Conservation (phyloP, 495 filamentous ascomycete genomes). For the Penicillium goetzii region DNA sequence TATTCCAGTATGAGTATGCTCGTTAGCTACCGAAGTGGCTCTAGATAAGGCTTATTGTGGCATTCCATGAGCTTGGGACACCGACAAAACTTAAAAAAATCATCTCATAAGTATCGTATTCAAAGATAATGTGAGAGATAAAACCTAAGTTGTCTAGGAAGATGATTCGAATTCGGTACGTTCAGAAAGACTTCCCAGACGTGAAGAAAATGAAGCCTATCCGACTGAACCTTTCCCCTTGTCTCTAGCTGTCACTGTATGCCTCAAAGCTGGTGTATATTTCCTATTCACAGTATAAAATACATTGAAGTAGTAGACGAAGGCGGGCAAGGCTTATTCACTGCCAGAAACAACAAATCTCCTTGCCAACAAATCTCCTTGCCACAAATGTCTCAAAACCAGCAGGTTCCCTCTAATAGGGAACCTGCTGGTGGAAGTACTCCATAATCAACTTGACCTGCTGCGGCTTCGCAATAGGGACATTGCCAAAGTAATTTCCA, state of each 20-base stretch:
- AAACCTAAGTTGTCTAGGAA: no score
- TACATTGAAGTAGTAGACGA: not conserved
- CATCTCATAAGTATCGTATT: no score
- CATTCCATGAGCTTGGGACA: no score
- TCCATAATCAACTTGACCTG: slow-evolving; percentile 31
- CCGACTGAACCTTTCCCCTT: no score
- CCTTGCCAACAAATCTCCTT: not conserved
- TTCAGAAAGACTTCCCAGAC: no score
- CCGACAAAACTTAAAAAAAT: no score
- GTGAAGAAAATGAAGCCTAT: no score
- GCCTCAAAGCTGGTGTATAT: not conserved
- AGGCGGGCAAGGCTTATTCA: not conserved
- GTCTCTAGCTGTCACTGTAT: not conserved
- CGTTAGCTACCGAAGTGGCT: not conserved
- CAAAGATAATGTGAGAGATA: no score
- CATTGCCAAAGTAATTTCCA: slow-evolving; percentile 25
- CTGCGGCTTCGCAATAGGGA: slow-evolving; percentile 25
- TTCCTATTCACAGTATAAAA: not conserved
- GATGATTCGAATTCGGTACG: no score
- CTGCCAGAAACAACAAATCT: not conserved
- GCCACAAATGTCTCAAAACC: no score
- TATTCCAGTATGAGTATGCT: not conserved
- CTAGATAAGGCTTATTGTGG: no score
- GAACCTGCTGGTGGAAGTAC: slow-evolving; percentile 25
- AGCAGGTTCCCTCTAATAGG: slow-evolving; percentile 21